Percentiles rank a stretch among this genome's conserved stretches.
phyloP scores from a whole-genome alignment of 2,329 filamentous ascomycete species.

The Alternaria panax region DNA sequence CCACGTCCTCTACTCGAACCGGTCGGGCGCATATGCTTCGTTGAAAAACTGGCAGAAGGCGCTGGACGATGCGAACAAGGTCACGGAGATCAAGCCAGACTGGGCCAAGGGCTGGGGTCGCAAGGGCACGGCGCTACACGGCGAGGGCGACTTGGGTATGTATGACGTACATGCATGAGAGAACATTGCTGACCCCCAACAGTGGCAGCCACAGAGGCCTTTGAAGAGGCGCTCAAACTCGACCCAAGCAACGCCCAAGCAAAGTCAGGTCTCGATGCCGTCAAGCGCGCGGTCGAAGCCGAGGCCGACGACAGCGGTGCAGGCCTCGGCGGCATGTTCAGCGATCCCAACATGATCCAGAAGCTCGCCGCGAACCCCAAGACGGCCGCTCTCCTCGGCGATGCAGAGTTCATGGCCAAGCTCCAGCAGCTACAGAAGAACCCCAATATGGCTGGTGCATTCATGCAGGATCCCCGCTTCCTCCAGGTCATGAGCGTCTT shows the following conservation, averaged over 20 bases:
- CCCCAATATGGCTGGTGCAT: conserved; percentile 77
- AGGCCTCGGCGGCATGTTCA: conserved; percentile 92
- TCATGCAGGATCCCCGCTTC: conserved; percentile 90
- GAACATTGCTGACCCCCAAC: conserved; percentile 21
- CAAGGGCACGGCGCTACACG: conserved; percentile 90
- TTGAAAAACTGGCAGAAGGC: conserved; percentile 87
- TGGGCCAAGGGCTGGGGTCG: conserved; percentile 97
- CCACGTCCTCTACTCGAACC: conserved; percentile 98
- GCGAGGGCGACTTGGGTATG: conserved; percentile 78
- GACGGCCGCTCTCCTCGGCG: conserved; percentile 80
- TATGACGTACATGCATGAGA: conserved; percentile 1
- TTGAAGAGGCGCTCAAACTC: conserved; percentile 91
- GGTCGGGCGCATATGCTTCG: conserved; percentile 86
- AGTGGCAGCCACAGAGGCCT: conserved; percentile 86
- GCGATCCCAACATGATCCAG: conserved; percentile 84
- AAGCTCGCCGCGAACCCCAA: conserved; percentile 96
- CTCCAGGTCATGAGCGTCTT: conserved; percentile 92
- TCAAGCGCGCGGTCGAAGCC: conserved; percentile 85
- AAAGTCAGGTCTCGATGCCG: conserved; percentile 84
- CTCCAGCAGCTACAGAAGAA: conserved; percentile 82
- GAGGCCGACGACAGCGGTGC: conserved; percentile 73
- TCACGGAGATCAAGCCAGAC: conserved; percentile 92
- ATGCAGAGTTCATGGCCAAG: conserved; percentile 89
- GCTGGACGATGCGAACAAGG: conserved; percentile 89
- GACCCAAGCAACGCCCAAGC: conserved; percentile 92